phyloP scores from a whole-genome alignment of 257 asterid genomes.

The Ilex asprella region DNA sequence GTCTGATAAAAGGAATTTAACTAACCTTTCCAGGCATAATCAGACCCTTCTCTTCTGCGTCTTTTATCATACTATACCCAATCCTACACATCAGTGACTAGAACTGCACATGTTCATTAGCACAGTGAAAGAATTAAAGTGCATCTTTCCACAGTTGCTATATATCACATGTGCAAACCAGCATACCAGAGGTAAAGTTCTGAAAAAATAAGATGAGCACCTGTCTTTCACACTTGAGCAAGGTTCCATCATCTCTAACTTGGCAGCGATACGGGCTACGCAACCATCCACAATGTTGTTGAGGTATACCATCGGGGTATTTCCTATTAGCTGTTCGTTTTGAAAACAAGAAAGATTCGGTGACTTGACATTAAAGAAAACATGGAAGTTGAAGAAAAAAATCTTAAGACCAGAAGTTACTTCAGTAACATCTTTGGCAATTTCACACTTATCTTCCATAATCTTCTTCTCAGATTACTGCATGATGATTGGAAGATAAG shows the following conservation, averaged over 20 bases:
- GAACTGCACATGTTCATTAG: background rate
- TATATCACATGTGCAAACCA: background rate
- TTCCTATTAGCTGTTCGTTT: conserved; percentile 28
- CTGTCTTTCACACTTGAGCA: conserved; percentile 45
- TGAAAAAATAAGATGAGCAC: conserved; percentile 7
- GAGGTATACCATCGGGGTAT: conserved; percentile 46
- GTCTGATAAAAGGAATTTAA: conserved; percentile 1
- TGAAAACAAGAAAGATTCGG: background rate
- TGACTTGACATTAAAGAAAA: background rate
- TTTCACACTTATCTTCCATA: conserved; percentile 26
- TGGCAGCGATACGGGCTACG: conserved; percentile 35
- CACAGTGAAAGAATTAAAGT: background rate
- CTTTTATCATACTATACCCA: conserved; percentile 40
- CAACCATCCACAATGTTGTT: conserved; percentile 39
- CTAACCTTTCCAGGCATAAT: conserved; percentile 43
- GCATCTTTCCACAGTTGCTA: background rate
- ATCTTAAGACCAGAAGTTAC: conserved; percentile 13
- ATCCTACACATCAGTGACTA: conserved; percentile 24
- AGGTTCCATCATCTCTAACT: conserved; percentile 43
- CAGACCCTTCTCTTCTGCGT: conserved; percentile 47
- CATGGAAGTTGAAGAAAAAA: background rate
- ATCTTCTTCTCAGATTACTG: conserved; percentile 6
- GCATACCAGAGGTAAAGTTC: background rate
- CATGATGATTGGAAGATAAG: background rate
- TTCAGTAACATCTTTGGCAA: conserved; percentile 35